These are phyloP conservation scores for Exsudoporus frostii DNA, from an alignment of 768 basidiomycete species.

Conservation along the genomic window DNA sequence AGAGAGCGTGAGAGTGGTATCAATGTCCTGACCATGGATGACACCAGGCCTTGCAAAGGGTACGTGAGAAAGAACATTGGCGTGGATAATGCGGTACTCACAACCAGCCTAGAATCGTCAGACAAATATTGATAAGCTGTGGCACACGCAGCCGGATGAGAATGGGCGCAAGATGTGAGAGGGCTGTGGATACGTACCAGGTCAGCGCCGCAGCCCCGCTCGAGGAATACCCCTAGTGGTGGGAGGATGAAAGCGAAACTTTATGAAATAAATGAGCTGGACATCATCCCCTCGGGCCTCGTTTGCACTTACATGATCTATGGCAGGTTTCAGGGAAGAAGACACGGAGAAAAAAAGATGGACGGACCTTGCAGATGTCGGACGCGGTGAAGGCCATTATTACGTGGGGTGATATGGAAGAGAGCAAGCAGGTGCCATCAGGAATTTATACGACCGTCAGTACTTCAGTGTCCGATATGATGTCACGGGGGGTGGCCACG, in stretches of 20 bases:
- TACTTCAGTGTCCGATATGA: slow-evolving; percentile 24
- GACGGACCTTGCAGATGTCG: slow-evolving; percentile 74
- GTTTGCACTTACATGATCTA: slow-evolving; percentile 44
- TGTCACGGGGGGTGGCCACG: slow-evolving; percentile 18
- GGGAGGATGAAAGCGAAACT: slow-evolving; percentile 73
- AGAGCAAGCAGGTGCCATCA: neutral
- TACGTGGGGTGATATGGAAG: slow-evolving; percentile 13
- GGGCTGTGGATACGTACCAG: slow-evolving; percentile 45
- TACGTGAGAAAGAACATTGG: slow-evolving; percentile 7
- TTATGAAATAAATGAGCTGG: slow-evolving; percentile 13
- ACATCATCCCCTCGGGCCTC: neutral
- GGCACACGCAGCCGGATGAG: slow-evolving; percentile 15
- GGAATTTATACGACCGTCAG: slow-evolving; percentile 19
- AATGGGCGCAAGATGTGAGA: neutral
- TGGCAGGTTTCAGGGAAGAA: neutral
- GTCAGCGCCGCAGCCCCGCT: slow-evolving; percentile 79
- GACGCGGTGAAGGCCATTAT: slow-evolving; percentile 72
- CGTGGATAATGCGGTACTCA: slow-evolving; percentile 36
- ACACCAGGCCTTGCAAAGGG: slow-evolving; percentile 60
- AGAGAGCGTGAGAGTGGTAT: neutral
- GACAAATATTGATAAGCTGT: slow-evolving; percentile 67
- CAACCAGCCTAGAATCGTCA: slow-evolving; percentile 80
- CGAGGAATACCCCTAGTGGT: slow-evolving; percentile 85
- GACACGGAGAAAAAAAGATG: neutral
- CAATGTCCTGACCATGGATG: slow-evolving; percentile 51